A percentile compares a stretch with the other conserved stretches of the same genome.
Conservation (phyloP, 2,329 filamentous ascomycete genomes). For the Bipolaris sorokiniana region DNA sequence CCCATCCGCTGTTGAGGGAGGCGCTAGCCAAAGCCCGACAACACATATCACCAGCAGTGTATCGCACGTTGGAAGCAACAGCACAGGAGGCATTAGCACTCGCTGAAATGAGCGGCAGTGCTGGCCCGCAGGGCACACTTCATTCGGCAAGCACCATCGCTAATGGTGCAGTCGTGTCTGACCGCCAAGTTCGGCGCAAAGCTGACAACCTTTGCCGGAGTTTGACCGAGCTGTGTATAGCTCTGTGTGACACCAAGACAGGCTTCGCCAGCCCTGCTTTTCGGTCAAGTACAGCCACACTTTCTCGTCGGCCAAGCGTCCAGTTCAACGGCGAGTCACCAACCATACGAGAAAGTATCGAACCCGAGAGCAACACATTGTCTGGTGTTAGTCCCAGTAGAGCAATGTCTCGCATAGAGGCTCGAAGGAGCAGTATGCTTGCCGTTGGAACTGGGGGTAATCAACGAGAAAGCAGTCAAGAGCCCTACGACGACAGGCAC, state of each 20-base stretch:
- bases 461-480: slow-evolving; percentile 42
- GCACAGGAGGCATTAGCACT: slow-evolving; percentile 81
- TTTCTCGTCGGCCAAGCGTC: slow-evolving; percentile 44
- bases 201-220: slow-evolving; percentile 92
- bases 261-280: slow-evolving; percentile 40
- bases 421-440: slow-evolving; percentile 49
- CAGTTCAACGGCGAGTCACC: slow-evolving; percentile 47
- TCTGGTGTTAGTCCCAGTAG: slow-evolving; percentile 44
- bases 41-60: slow-evolving; percentile 73
- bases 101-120: slow-evolving; percentile 76
- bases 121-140: slow-evolving; percentile 65
- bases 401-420: slow-evolving; percentile 54
- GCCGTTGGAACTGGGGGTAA: slow-evolving; percentile 14
- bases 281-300: slow-evolving; percentile 28
- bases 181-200: slow-evolving; percentile 86
- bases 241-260: slow-evolving; percentile 60
- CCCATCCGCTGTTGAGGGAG: slow-evolving; percentile 79
- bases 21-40: slow-evolving; percentile 80
- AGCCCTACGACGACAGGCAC: slow-evolving; percentile 30
- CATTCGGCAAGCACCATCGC: slow-evolving; percentile 71
- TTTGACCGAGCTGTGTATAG: slow-evolving; percentile 88
- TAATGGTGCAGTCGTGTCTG: slow-evolving; percentile 66
- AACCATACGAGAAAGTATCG: slow-evolving; percentile 41
- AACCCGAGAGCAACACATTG: slow-evolving; percentile 43
- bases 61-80: slow-evolving; percentile 77